Conservation (phyloP, 2,329 filamentous ascomycete species). For the Aspergillus brasiliensis region DNA sequence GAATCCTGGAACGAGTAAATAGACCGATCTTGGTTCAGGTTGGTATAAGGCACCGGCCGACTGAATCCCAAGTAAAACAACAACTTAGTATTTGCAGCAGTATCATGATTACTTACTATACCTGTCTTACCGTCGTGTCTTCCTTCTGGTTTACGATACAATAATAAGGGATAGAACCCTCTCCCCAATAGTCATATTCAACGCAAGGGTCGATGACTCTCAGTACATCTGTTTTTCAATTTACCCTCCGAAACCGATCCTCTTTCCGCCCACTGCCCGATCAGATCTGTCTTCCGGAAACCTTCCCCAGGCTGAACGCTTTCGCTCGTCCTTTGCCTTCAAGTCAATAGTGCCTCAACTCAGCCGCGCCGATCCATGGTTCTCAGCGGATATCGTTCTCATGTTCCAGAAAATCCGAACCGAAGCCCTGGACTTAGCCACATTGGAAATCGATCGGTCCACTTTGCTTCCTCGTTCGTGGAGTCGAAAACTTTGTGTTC, state of each 20-base stretch:
- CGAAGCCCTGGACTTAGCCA: conserved; percentile 10
- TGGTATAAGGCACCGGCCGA: neutral
- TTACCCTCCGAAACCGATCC: neutral
- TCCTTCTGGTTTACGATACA: neutral
- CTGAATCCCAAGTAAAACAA: neutral
- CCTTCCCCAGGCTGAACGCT: neutral
- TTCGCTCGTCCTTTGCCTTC: neutral
- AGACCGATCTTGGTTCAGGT: neutral
- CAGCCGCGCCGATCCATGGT: conserved; percentile 17
- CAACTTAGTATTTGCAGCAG: neutral
- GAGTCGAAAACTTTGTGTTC: neutral
- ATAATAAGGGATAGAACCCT: conserved; percentile 1
- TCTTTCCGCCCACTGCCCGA: neutral
- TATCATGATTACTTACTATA: neutral
- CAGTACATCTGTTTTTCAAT: neutral
- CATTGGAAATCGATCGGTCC: conserved; percentile 18
- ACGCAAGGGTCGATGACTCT: neutral
- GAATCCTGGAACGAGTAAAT: neutral
- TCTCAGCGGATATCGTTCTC: conserved; percentile 15
- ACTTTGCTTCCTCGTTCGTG: conserved; percentile 2
- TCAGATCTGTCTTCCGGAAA: neutral
- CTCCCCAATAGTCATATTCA: neutral
- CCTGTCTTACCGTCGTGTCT: neutral
- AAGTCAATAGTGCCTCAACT: neutral
- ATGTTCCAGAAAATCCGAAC: conserved; percentile 14